Evolutionary conservation across 139 green algal genomes (phyloP).

Genomic region (Tetraselmis striata): DNA sequence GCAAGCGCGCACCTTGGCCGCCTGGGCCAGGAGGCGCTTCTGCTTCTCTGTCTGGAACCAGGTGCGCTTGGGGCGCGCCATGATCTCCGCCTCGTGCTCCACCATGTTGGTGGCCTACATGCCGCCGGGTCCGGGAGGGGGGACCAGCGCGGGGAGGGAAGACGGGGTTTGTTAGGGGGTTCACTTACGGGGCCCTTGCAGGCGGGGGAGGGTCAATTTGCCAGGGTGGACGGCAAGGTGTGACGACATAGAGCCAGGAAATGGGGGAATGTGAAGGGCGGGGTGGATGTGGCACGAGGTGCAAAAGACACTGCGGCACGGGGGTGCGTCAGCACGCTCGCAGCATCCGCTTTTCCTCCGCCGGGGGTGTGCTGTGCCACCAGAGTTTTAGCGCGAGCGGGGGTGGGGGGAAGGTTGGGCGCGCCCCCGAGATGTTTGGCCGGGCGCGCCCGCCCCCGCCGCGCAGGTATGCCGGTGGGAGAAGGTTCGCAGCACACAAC

Average conservation of each 20-base stretch:
- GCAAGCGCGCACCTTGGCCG: background rate
- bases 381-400: background rate
- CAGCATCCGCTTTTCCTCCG: background rate
- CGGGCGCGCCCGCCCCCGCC: too few relatives aligned
- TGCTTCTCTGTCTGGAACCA: slow-evolving; percentile 87
- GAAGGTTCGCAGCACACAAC: too few relatives aligned
- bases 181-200: too few relatives aligned
- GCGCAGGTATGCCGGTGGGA: background rate
- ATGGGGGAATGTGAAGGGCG: too few relatives aligned
- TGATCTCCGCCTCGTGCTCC: slow-evolving; percentile 89
- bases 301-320: background rate
- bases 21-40: slow-evolving; percentile 27
- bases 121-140: background rate
- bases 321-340: background rate
- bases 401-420: too few relatives aligned
- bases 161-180: background rate
- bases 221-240: too few relatives aligned
- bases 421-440: background rate
- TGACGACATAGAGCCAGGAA: too few relatives aligned
- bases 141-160: too few relatives aligned
- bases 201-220: too few relatives aligned
- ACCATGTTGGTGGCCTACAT: slow-evolving; percentile 69
- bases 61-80: slow-evolving; percentile 68
- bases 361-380: background rate
- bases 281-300: background rate